Evolutionary conservation across 108 stramenopile genomes (phyloP), one percentile per base, ranked within the genome.

Genomic region (Fistulifera solaris): DNA sequence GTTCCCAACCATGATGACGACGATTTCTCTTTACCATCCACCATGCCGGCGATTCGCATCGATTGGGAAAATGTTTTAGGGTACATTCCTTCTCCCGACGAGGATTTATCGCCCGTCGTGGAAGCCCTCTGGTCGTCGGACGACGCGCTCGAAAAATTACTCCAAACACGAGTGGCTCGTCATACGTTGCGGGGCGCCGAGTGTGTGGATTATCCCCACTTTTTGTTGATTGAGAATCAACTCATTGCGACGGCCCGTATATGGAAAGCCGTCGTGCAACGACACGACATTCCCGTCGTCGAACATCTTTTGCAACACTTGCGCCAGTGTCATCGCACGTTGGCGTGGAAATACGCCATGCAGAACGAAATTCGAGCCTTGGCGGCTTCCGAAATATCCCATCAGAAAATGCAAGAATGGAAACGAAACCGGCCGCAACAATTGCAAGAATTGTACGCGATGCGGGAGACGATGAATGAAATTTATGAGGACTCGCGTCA

Each of bases 261-360:
- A 78, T 48, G 83, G 64, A 40, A 87, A 63, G 0, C 80, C 61
- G 50, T 87, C 78, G 61, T 82, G 71, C 38, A 70, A 67, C 14
- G 68, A 67, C 43, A 81, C 72, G 13, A 77, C 81, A 59, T 57
- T 10, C 23, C 18, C 11, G 58, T 65, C 48, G 38, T 62, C 53
- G 50, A 56, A n/a, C 48, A 42, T 1, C 54, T 73, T n/a, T 58
- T 61, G 24, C 38, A 59, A 15, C 50, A 67, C 35, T 49, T 73
- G 47, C 14, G 25, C 13, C 28, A 50, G 13, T 66, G 65, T 35
- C 48, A 49, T 40, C 61, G 62, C 39, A 21, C 38, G 4, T 26
- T 73, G 1, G 12, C 35, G 15, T 73, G 72, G 72, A 73, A 73
- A 49, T 44, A 50, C 11, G 53, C 39, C 11, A 66, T 73, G 66